phyloP scores from a whole-genome alignment of 2,329 filamentous ascomycete genomes.

The Exophiala alcalophila region DNA sequence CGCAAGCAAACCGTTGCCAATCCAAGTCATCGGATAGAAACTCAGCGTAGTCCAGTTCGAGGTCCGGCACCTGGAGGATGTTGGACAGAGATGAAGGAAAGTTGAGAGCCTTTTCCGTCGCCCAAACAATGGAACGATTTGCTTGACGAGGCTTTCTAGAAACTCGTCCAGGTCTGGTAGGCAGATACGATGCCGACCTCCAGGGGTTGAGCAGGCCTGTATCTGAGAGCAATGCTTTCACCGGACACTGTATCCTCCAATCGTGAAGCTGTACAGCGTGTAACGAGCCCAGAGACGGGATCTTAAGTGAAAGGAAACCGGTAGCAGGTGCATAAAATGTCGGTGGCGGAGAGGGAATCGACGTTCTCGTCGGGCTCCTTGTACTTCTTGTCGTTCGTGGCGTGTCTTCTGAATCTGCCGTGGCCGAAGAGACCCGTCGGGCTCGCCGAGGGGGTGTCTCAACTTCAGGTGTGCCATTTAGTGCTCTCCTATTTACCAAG shows the following conservation, averaged over 20 bases:
- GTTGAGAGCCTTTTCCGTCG: constrained; percentile 3
- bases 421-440: constrained; percentile 11
- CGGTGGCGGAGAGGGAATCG: constrained; percentile 6
- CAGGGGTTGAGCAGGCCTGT: constrained; percentile 2
- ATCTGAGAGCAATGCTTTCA: constrained; percentile 18
- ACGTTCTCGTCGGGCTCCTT: not conserved
- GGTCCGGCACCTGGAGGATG: constrained; percentile 13
- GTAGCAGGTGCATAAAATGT: constrained; percentile 11
- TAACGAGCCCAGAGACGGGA: constrained; percentile 24
- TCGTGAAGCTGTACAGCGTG: constrained; percentile 17
- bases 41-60: constrained; percentile 7
- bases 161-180: too few relatives aligned
- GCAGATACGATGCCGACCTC: not conserved
- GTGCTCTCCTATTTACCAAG: constrained; percentile 12
- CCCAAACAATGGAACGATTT: constrained; percentile 15
- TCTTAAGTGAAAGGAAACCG: constrained; percentile 28
- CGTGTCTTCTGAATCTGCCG: constrained; percentile 4
- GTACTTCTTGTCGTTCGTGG: constrained; percentile 2
- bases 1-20: constrained; percentile 22
- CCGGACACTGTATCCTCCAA: constrained; percentile 13
- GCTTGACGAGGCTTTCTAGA: not conserved
- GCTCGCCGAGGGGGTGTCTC: constrained; percentile 25
- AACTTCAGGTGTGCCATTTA: constrained; percentile 32
- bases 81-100: constrained; percentile 22
- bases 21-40: constrained; percentile 13